Percentiles rank a stretch among this genome's conserved stretches.
phyloP scores from a whole-genome alignment of 2,329 filamentous ascomycete species.

The Colletotrichum chrysophilum region DNA sequence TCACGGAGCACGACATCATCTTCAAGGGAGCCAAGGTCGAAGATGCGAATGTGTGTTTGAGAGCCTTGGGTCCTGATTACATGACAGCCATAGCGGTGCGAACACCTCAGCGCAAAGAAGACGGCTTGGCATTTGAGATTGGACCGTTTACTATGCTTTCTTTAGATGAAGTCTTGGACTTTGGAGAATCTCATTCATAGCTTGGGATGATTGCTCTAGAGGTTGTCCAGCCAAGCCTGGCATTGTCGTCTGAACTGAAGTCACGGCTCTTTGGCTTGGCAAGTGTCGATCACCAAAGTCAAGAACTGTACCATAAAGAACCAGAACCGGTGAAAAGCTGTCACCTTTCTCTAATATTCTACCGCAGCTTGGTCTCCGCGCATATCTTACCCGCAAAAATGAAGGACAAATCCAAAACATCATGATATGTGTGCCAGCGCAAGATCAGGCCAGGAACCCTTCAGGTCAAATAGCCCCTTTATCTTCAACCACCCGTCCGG shows the following conservation, averaged over 20 bases:
- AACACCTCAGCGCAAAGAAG: conserved; percentile 39
- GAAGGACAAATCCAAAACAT: neutral
- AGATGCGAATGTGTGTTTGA: conserved; percentile 46
- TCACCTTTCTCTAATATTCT: neutral
- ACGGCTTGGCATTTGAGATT: conserved; percentile 42
- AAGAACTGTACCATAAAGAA: neutral
- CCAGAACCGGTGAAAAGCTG: neutral
- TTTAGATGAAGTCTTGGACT: conserved; percentile 50
- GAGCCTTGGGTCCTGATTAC: conserved; percentile 53
- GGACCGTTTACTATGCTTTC: conserved; percentile 47
- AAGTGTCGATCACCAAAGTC: neutral
- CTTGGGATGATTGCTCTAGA: neutral
- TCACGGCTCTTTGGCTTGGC: neutral
- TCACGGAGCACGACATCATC: conserved; percentile 40
- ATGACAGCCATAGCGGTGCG: conserved; percentile 60
- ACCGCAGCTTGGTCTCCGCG: neutral
- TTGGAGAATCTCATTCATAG: conserved; percentile 40
- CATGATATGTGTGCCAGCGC: neutral
- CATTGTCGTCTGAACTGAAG: neutral
- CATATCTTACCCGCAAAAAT: neutral
- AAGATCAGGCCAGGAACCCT: conserved; percentile 1
- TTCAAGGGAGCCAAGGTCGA: conserved; percentile 43
- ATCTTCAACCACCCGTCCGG: neutral
- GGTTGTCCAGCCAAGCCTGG: neutral
- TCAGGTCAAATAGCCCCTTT: neutral